phyloP scores from a whole-genome alignment of 2,329 filamentous ascomycete species.

The Blastomyces parvus region DNA sequence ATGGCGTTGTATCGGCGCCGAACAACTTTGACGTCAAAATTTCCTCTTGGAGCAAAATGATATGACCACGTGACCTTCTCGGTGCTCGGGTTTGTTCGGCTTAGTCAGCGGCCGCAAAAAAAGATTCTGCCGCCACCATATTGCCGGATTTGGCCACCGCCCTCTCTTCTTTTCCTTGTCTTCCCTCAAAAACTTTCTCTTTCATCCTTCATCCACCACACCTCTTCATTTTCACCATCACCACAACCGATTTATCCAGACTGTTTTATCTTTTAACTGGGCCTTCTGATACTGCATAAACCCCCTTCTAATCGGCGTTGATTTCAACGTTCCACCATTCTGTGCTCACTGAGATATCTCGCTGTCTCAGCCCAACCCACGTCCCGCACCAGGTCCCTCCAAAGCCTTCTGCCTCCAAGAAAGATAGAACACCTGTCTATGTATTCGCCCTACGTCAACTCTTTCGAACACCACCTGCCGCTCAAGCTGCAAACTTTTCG shows the following conservation, averaged over 20 bases:
- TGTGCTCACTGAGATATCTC: constrained; percentile 10
- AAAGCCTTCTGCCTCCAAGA: constrained; percentile 27
- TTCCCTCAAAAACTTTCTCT: constrained; percentile 19
- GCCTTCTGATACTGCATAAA: neutral
- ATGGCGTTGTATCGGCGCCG: neutral
- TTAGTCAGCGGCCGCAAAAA: neutral
- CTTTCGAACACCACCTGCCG: constrained; percentile 88
- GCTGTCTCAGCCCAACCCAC: constrained; percentile 5
- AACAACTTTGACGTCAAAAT: neutral
- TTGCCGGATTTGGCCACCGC: constrained; percentile 3
- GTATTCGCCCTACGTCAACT: constrained; percentile 95
- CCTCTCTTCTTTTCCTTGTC: constrained; percentile 14
- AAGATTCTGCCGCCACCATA: neutral
- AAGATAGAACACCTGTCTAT: constrained; percentile 61
- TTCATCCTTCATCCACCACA: neutral
- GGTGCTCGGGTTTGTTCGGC: neutral
- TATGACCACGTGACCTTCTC: neutral
- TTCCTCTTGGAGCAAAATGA: neutral
- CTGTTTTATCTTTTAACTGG: neutral
- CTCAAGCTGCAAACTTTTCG: constrained; percentile 96
- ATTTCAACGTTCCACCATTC: neutral
- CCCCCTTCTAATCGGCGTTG: neutral
- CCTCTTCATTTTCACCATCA: neutral
- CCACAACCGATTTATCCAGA: constrained; percentile 2
- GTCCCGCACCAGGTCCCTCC: constrained; percentile 19